Evolutionary conservation across 108 stramenopile genomes (phyloP).

Genomic region (Conticribra weissflogii): DNA sequence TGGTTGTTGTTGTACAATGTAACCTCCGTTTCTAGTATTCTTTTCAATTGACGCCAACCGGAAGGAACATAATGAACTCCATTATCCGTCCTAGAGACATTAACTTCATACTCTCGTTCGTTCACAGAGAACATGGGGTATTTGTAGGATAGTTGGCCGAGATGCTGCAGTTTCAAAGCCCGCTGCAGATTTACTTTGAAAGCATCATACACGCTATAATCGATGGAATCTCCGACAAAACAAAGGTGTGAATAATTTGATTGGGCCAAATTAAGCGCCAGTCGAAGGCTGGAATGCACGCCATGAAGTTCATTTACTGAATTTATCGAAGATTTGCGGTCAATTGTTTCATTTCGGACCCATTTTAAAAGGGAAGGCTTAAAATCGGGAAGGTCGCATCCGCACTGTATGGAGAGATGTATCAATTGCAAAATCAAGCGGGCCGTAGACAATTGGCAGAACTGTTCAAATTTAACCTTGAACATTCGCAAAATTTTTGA

Average conservation of each 20-base stretch:
- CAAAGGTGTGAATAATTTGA: slow-evolving; percentile 17
- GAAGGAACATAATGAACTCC: background rate
- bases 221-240: slow-evolving; percentile 31
- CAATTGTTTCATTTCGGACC: background rate
- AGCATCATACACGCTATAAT: slow-evolving; percentile 19
- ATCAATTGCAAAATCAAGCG: slow-evolving; percentile 5
- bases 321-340: too few relatives aligned
- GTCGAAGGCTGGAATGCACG: background rate
- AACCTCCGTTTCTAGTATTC: slow-evolving; percentile 12
- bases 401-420: too few relatives aligned
- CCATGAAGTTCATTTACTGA: too few relatives aligned
- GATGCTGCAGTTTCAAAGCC: background rate
- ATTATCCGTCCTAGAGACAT: background rate
- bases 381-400: slow-evolving; percentile 3
- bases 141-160: background rate
- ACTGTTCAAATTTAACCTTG: background rate
- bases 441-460: background rate
- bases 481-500: background rate
- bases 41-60: background rate
- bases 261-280: slow-evolving; percentile 6
- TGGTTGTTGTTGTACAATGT: background rate
- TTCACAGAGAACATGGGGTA: background rate
- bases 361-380: slow-evolving; percentile 15
- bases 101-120: slow-evolving; percentile 2
- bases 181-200: background rate